These are phyloP conservation scores for Mucor piriformis DNA, from an alignment of 371 early-diverging fungal genomes.

Conservation along the genomic window DNA sequence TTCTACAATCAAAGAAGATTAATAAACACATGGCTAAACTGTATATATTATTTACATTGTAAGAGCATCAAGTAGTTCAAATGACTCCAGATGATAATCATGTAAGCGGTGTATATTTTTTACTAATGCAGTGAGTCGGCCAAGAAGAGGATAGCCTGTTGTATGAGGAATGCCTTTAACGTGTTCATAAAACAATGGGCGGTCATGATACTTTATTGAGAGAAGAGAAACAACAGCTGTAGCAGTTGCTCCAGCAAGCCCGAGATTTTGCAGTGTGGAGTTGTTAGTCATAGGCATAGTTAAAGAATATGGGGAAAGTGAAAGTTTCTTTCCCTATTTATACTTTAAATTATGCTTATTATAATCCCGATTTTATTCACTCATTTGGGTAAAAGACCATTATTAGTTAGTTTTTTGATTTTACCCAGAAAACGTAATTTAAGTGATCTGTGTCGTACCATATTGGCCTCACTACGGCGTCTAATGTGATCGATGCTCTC, in stretches of 20 bases:
- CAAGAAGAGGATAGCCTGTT: slow-evolving; percentile 37
- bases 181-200: slow-evolving; percentile 42
- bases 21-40: background rate
- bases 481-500: too few species aligned
- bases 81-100: slow-evolving; percentile 19
- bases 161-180: slow-evolving; percentile 26
- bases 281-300: slow-evolving; percentile 9
- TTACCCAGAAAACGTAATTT: too few species aligned
- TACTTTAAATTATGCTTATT: background rate
- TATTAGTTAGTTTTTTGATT: too few species aligned
- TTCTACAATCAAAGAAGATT: slow-evolving; percentile 11
- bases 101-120: slow-evolving; percentile 22
- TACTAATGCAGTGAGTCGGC: slow-evolving; percentile 26
- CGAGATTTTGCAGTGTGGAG: slow-evolving; percentile 9
- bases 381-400: too few species aligned
- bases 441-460: too few species aligned
- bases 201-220: slow-evolving; percentile 37
- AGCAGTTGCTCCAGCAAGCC: slow-evolving; percentile 12
- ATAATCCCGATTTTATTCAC: too few species aligned
- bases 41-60: slow-evolving; percentile 23
- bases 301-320: slow-evolving; percentile 2
- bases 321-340: background rate
- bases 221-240: slow-evolving; percentile 20
- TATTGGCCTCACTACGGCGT: too few species aligned
- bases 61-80: slow-evolving; percentile 18